Percentiles rank a stretch among this genome's conserved stretches.
phyloP scores from a whole-genome alignment of 495 filamentous ascomycete species.

The Oidiodendron maius region DNA sequence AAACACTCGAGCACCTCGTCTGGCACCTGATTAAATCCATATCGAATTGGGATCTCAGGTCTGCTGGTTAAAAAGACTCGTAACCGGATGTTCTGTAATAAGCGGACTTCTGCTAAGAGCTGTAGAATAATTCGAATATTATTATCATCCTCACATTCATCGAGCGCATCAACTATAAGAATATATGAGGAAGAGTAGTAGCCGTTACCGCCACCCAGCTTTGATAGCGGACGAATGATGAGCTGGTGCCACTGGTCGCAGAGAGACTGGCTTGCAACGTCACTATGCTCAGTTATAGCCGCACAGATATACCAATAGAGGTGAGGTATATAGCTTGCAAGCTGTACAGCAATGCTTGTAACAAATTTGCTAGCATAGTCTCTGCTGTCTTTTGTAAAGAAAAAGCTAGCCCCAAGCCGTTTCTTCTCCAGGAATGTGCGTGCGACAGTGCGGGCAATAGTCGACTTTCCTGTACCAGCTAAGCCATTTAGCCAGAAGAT shows the following conservation, averaged over 20 bases:
- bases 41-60: conserved; percentile 24
- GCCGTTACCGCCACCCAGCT: conserved; percentile 6
- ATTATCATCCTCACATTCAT: conserved; percentile 19
- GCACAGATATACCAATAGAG: conserved; percentile 7
- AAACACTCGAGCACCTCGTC: not conserved
- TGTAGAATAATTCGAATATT: conserved; percentile 16
- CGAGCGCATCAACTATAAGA: conserved; percentile 19
- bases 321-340: not conserved
- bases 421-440: conserved; percentile 4
- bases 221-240: conserved; percentile 12
- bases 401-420: too few relatives aligned
- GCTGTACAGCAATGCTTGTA: conserved; percentile 10
- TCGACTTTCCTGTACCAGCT: too few relatives aligned
- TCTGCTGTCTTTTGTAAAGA: conserved; percentile 8
- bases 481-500: conserved; percentile 30
- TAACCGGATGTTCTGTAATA: conserved; percentile 7
- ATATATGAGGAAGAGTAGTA: not conserved
- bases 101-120: conserved; percentile 17
- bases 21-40: not conserved
- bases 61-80: conserved; percentile 24
- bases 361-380: conserved; percentile 16
- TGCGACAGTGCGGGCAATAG: too few relatives aligned
- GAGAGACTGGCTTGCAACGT: conserved; percentile 15
- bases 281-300: conserved; percentile 6
- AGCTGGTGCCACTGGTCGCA: conserved; percentile 13